Percentiles rank a stretch among this genome's conserved stretches.
These are phyloP conservation scores for Oryza meyeriana DNA, from an alignment of 176 grass and related monocot species.

Conservation along the genomic window DNA sequence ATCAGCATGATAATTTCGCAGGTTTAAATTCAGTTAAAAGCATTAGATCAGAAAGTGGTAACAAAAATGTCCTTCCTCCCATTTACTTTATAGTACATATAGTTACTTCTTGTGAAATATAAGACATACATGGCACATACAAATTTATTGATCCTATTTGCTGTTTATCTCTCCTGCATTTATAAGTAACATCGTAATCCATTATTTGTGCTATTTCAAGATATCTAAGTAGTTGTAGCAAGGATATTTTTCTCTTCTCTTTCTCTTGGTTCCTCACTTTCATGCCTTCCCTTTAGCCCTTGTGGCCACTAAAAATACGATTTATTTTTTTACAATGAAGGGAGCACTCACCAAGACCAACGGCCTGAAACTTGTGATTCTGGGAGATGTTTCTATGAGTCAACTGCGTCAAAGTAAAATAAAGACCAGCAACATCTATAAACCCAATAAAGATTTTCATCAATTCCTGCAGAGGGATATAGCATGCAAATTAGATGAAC, in stretches of 20 bases:
- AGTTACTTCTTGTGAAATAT: not conserved
- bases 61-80: not conserved
- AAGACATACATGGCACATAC: not conserved
- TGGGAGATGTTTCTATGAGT: slow-evolving; percentile 99
- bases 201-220: not conserved
- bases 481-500: slow-evolving; percentile 9
- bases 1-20: slow-evolving; percentile 18
- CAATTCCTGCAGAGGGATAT: slow-evolving; percentile 63
- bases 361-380: slow-evolving; percentile 98
- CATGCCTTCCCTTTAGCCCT: not conserved
- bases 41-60: slow-evolving; percentile 3
- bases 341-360: slow-evolving; percentile 83
- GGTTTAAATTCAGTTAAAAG: slow-evolving; percentile 3
- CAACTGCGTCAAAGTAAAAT: slow-evolving; percentile 95
- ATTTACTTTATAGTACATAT: not conserved
- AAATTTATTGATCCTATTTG: not conserved
- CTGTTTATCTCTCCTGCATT: not conserved
- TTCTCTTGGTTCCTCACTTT: not conserved
- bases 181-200: not conserved
- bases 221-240: not conserved
- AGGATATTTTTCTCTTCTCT: not conserved
- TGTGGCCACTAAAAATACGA: not conserved
- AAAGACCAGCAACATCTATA: slow-evolving; percentile 96
- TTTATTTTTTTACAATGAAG: not conserved
- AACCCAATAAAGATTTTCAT: slow-evolving; percentile 88